Evolutionary conservation across 805 yeast genomes (phyloP).

Genomic region (Grigorovia jiainica): DNA sequence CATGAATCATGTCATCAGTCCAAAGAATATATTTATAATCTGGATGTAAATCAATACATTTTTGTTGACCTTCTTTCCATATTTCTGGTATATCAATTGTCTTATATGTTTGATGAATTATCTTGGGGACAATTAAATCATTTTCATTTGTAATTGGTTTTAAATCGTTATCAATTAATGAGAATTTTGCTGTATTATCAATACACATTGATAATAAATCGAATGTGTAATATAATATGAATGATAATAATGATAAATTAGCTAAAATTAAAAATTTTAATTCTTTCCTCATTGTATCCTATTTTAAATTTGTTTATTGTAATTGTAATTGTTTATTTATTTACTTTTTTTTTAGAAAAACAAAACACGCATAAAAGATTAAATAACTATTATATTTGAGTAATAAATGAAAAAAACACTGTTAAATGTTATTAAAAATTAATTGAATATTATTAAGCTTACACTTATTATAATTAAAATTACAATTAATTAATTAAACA

Average conservation of each 20-base stretch:
- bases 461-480: too few species aligned
- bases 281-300: conserved; percentile 57
- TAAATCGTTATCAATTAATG: conserved; percentile 51
- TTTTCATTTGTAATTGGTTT: conserved; percentile 33
- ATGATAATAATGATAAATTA: conserved; percentile 45
- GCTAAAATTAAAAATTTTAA: conserved; percentile 49
- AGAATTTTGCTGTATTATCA: conserved; percentile 61
- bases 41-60: conserved; percentile 70
- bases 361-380: too few species aligned
- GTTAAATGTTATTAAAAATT: too few species aligned
- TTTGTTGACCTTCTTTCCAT: conserved; percentile 72
- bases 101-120: conserved; percentile 89
- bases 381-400: too few species aligned
- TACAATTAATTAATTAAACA: too few species aligned
- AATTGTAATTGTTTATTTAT: background rate
- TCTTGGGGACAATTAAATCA: conserved; percentile 61
- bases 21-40: conserved; percentile 82
- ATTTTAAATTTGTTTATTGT: background rate
- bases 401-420: too few species aligned
- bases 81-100: conserved; percentile 66
- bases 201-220: conserved; percentile 67
- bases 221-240: conserved; percentile 51
- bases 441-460: too few species aligned
- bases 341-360: background rate
- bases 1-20: conserved; percentile 80